Conservation (phyloP, 2,329 filamentous ascomycete species). For the Neurospora sp. region DNA sequence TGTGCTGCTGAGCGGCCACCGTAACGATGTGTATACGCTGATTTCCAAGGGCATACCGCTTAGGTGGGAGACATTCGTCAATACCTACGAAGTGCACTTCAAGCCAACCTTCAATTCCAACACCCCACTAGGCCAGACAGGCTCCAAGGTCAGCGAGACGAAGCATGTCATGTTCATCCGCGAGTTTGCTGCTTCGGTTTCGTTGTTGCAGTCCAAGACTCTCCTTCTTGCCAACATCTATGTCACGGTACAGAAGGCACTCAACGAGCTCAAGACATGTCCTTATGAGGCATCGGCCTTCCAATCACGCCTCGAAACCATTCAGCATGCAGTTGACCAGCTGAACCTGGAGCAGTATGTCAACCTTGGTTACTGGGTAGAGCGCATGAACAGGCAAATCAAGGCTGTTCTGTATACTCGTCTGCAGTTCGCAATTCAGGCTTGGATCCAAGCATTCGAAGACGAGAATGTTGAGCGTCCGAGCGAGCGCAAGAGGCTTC, state of each 20-base stretch:
- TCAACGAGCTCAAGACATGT: constrained; percentile 76
- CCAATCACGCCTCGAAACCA: constrained; percentile 66
- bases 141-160: constrained; percentile 60
- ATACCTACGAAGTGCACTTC: constrained; percentile 86
- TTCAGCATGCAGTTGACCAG: constrained; percentile 90
- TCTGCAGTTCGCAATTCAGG: constrained; percentile 69
- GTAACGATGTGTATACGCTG: constrained; percentile 77
- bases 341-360: constrained; percentile 93
- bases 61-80: constrained; percentile 96
- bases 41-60: constrained; percentile 81
- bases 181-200: constrained; percentile 81
- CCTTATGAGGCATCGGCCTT: constrained; percentile 74
- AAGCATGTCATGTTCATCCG: constrained; percentile 95
- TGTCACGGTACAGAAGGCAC: constrained; percentile 67
- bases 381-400: constrained; percentile 75
- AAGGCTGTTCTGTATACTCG: constrained; percentile 71
- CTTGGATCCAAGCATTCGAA: constrained; percentile 83
- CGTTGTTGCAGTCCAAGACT: constrained; percentile 80
- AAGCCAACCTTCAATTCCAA: constrained; percentile 54
- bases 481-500: constrained; percentile 43
- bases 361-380: constrained; percentile 85
- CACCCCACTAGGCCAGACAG: constrained; percentile 46
- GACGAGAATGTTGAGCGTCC: constrained; percentile 37
- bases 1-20: constrained; percentile 79
- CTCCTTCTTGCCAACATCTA: constrained; percentile 69